Conservation (phyloP, 306 rosid genomes). For the Cicer judaicum region DNA sequence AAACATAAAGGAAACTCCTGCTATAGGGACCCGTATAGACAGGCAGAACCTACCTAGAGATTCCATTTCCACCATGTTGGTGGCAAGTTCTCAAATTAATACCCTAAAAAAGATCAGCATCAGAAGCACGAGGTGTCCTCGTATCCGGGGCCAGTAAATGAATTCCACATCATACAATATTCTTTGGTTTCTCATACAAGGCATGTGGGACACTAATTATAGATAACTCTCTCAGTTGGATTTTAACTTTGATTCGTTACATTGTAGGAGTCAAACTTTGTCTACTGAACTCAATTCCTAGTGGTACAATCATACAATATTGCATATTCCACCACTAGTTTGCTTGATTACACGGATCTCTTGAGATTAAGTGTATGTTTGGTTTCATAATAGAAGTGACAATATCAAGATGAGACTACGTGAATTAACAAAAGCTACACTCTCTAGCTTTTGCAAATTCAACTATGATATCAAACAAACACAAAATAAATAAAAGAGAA, state of each 20-base stretch:
- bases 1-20: slow-evolving; percentile 51
- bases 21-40: slow-evolving; percentile 45
- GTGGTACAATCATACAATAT: slow-evolving; percentile 24
- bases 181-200: too few species aligned
- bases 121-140: slow-evolving; percentile 35
- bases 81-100: slow-evolving; percentile 36
- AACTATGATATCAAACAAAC: too few species aligned
- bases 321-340: neutral
- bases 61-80: slow-evolving; percentile 50
- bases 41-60: slow-evolving; percentile 39
- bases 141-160: slow-evolving; percentile 34
- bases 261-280: too few species aligned
- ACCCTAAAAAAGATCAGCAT: slow-evolving; percentile 6
- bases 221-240: too few species aligned
- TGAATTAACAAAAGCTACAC: too few species aligned
- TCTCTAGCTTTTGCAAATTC: too few species aligned
- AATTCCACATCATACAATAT: slow-evolving; percentile 39
- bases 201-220: too few species aligned
- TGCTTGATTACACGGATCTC: slow-evolving; percentile 30
- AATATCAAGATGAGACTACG: too few species aligned
- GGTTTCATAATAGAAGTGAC: too few species aligned
- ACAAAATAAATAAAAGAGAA: neutral
- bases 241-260: too few species aligned
- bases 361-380: neutral
- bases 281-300: too few species aligned